These are phyloP conservation scores for Diplocarpon mali DNA, from an alignment of 2,329 filamentous ascomycete genomes.

Conservation along the genomic window DNA sequence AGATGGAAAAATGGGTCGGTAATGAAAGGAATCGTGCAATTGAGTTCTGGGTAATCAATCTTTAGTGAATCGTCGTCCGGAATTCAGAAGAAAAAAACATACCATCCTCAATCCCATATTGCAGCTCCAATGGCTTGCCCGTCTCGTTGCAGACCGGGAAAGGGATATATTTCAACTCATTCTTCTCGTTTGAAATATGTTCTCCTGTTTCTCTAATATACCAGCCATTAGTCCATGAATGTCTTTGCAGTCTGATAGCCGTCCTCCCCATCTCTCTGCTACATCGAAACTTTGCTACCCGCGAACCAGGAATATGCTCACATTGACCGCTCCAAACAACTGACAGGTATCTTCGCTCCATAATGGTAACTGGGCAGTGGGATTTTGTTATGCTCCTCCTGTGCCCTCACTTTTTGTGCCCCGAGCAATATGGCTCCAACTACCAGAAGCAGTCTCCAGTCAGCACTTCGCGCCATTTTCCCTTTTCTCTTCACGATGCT, in stretches of 20 bases:
- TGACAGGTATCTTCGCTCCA: constrained; percentile 55
- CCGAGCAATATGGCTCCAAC: constrained; percentile 3
- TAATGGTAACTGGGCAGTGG: constrained; percentile 51
- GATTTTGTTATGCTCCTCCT: constrained; percentile 20
- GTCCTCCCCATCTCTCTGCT: not conserved
- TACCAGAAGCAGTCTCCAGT: constrained; percentile 3
- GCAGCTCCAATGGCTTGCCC: constrained; percentile 65
- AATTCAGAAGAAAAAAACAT: not conserved
- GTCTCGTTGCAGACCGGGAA: constrained; percentile 91
- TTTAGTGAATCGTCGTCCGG: not conserved
- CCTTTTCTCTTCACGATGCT: not conserved
- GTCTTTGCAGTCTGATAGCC: not conserved
- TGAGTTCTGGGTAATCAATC: constrained; percentile 47
- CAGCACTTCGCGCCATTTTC: constrained; percentile 6
- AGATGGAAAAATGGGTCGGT: constrained; percentile 76
- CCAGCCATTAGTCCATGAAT: not conserved
- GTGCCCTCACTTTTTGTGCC: constrained; percentile 3
- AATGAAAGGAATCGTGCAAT: constrained; percentile 72
- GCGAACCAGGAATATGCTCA: constrained; percentile 32
- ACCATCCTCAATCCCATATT: constrained; percentile 62
- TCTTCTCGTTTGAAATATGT: constrained; percentile 69
- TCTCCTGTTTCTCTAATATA: constrained; percentile 69
- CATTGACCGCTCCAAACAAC: constrained; percentile 66
- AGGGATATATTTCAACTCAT: constrained; percentile 83
- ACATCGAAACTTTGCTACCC: not conserved